A percentile compares a stretch with the other conserved stretches of the same genome.
These are phyloP conservation scores for Wickerhamiella pararugosa DNA, from an alignment of 1,139 yeast species.

Conservation along the genomic window DNA sequence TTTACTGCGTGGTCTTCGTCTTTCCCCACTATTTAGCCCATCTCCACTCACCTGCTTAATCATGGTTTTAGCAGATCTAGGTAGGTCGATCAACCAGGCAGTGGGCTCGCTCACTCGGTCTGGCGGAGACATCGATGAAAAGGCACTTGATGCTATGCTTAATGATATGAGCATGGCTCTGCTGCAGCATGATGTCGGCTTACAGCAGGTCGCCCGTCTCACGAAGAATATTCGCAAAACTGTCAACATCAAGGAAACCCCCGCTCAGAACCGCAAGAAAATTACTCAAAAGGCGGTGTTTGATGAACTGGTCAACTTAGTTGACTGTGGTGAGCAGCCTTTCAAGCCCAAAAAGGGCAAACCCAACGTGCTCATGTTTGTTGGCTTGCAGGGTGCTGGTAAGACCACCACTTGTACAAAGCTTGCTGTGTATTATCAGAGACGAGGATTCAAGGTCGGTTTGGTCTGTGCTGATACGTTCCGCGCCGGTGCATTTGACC, in stretches of 20 bases:
- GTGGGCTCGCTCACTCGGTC: constrained; percentile 54
- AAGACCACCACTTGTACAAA: constrained; percentile 96
- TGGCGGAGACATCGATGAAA: constrained; percentile 39
- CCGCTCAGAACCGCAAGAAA: constrained; percentile 52
- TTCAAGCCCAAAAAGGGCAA: constrained; percentile 77
- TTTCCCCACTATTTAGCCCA: too few species aligned
- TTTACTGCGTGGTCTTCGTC: too few species aligned
- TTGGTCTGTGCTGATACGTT: constrained; percentile 97
- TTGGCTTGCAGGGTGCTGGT: constrained; percentile 98
- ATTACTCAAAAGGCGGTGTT: constrained; percentile 82
- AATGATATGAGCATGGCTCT: constrained; percentile 85
- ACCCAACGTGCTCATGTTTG: constrained; percentile 79
- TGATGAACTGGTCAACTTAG: constrained; percentile 78
- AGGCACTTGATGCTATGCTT: constrained; percentile 51
- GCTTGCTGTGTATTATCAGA: constrained; percentile 83
- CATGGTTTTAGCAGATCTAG: constrained; percentile 94
- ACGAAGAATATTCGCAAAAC: constrained; percentile 57
- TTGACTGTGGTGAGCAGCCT: constrained; percentile 46
- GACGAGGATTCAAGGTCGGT: constrained; percentile 89
- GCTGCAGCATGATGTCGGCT: constrained; percentile 83
- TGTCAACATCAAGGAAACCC: constrained; percentile 37
- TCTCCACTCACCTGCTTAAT: too few species aligned
- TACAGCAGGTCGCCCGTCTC: constrained; percentile 61
- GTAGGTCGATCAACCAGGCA: constrained; percentile 68
- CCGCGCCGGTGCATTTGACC: constrained; percentile 99